Evolutionary conservation across 495 filamentous ascomycete genomes (phyloP), one percentile per base, ranked within the genome.

Genomic region (Echria macrotheca): DNA sequence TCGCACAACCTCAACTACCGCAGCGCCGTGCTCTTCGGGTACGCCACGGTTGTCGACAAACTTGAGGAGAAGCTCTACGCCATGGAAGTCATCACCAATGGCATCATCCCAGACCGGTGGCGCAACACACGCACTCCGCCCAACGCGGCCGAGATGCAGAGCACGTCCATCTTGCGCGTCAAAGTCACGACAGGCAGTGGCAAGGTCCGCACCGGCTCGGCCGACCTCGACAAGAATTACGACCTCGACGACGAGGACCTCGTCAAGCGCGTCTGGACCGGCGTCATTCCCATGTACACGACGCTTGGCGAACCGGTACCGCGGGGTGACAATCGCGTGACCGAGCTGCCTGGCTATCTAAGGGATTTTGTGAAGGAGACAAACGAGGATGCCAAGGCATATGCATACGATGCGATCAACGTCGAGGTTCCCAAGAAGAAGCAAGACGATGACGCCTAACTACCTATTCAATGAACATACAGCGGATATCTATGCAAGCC

Each of bases 1-100:
- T 72, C 74, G 17, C 87, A 95, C 71, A 86, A 77, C 62, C 91
- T 87, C 72, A 95, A 95, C 71, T 96, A 93, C 70, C 88, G 89
- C 58, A 87, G 83, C 33, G 89, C 86, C 5, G 67, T 87, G 12
- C 72, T 94, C 21, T 87, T 90, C 59, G 90, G 91, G 4, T 78
- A 81, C 59, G 91, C 86, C 10, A 67, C 57, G 1, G 58, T 85
- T 8, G 87, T 96, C 17, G 77, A 74, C 12, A 78, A 82, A 45
- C 60, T 65, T 2, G 78, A 73, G 5, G 90, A 95, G 64, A 90
- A 91, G 61, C 63, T 86, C 5, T 95, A 78, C 70, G 91, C 90
- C 1, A 86, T 96, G 84, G 67, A 85, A 52, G 66, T 87, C 18
- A 80, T 96, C 54, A 95, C 91, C 4, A 77, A 95, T 61, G 73